Evolutionary conservation across 495 filamentous ascomycete genomes (phyloP).

Genomic region (Talaromyces liani): DNA sequence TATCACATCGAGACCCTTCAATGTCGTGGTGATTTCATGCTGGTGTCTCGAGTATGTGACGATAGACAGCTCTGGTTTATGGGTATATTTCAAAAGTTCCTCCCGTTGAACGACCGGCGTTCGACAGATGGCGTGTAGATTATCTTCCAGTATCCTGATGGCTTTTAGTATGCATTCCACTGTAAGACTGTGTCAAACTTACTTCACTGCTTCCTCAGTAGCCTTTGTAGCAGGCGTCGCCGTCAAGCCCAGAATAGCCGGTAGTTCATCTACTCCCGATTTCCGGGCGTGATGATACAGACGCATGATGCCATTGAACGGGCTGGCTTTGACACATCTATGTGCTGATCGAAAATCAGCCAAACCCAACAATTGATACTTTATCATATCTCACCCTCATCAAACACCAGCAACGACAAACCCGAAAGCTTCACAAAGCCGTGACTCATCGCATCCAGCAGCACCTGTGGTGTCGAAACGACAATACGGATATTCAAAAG

Average conservation of each 20-base stretch:
- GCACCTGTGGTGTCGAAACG: slow-evolving; percentile 69
- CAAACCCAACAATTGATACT: too few species aligned
- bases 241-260: slow-evolving; percentile 74
- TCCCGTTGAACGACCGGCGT: slow-evolving; percentile 65
- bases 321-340: slow-evolving; percentile 54
- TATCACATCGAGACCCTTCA: slow-evolving; percentile 19
- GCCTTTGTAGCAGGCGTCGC: slow-evolving; percentile 67
- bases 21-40: slow-evolving; percentile 10
- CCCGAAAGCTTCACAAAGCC: slow-evolving; percentile 65
- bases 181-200: slow-evolving; percentile 13
- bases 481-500: slow-evolving; percentile 63
- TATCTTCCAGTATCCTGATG: slow-evolving; percentile 58
- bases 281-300: slow-evolving; percentile 55
- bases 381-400: slow-evolving; percentile 60
- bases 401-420: slow-evolving; percentile 71
- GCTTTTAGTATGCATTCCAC: neutral
- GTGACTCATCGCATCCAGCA: slow-evolving; percentile 73
- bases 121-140: slow-evolving; percentile 63
- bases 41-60: slow-evolving; percentile 2
- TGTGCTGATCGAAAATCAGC: slow-evolving; percentile 29
- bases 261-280: slow-evolving; percentile 35
- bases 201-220: slow-evolving; percentile 5
- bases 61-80: slow-evolving; percentile 42
- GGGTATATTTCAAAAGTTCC: slow-evolving; percentile 61
- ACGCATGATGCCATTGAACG: slow-evolving; percentile 72